Evolutionary conservation across 257 asterid genomes (phyloP), one percentile per base, ranked within the genome.

Genomic region (Capsicum rhomboideum): DNA sequence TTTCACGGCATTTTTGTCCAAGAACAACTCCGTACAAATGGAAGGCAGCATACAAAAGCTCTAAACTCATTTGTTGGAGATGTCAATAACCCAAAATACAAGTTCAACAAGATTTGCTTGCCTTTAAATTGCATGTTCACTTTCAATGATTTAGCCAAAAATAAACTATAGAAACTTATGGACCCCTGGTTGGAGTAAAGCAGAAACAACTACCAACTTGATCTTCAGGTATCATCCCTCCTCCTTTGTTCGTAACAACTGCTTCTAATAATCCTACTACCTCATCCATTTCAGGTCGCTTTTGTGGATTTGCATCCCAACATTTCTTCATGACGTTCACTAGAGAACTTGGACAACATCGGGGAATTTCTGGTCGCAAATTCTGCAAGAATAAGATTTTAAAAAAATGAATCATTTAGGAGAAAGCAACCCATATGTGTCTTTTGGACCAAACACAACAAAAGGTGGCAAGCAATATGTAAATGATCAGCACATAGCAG

Each of bases 161-260:
- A 37, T 18, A 37, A 68, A 37, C 16, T 37, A 68, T 13, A 13
- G 17, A 34, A 16, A 46, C 49, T 90, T 87, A 95, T 20, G 98
- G 98, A 21, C 98, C 97, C 7, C 98, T 93, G 2, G 88, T 75
- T 6, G 98, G 95, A 54, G 89, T 90, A 66, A 95, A 95, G 91
- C 97, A 95, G 86, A 95, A 92, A 84, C 95, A 95, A 10, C 95
- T 91, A 8, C 89, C 14, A 0, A 90, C 93, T 58, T 91, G 91
- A 79, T 93, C 97, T 72, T 93, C 96, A 2, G 97, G 97, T 83
- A 95, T 91, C 98, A 95, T 93, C 7, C 98, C 98, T 46, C 98
- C 96, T 59, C 98, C 94, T 83, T 90, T 95, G 92, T 94, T 95
- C 10, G 97, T 93, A 84, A 93, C 98, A 37, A 95, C 84, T 6